Evolutionary conservation across 75 land plant species (phyloP), one percentile per base, ranked within the genome.

Genomic region (Sequoiadendron giganteum): DNA sequence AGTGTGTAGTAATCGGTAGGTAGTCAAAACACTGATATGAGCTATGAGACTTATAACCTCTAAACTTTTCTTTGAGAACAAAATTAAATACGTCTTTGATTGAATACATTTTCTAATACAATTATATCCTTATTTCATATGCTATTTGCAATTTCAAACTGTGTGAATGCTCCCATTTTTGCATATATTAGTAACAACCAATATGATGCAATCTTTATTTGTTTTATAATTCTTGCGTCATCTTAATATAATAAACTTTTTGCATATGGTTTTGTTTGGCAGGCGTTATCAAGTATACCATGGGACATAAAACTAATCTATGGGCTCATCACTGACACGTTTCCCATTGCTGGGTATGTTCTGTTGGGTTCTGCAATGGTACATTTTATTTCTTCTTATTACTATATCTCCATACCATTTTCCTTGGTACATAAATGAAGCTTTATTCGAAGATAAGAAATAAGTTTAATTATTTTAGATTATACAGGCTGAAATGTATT

Each of bases 271-370:
- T 39, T 48, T 88, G 86, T 47, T 49, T 42, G 75, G 68, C 75
- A 89, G 90, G 88, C 88, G 16, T 32, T 89, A 34, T 36, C 78
- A 10, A 72, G 47, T 36, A 80, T 90, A 85, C 90, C 90, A 28
- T 90, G 90, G 90, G 89, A 90, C 52, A 84, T 90, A 45, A 90
- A 90, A 61, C 89, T 86, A 10, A 36, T 90, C 83, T 90, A 90
- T 73, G 89, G 90, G 49, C 77, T 90, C 47, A 87, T 90, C 70
- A 90, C 86, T n/a, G 90, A 90, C 52, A 90, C 89, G 32, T 90
- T 90, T 84, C 90, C 90, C n/a, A 90, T 90, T 79, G 90, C 85
- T 15, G 90, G 90, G 89, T 90, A 90, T 73, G 79, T 40, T 86
- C 3, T 49, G 39, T 87, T 76, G 43, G 43, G 42, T 78, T 78